Base-by-base conservation (phyloP, 805 yeast genomes). In the Kazachstania kunashirensis region DNA sequence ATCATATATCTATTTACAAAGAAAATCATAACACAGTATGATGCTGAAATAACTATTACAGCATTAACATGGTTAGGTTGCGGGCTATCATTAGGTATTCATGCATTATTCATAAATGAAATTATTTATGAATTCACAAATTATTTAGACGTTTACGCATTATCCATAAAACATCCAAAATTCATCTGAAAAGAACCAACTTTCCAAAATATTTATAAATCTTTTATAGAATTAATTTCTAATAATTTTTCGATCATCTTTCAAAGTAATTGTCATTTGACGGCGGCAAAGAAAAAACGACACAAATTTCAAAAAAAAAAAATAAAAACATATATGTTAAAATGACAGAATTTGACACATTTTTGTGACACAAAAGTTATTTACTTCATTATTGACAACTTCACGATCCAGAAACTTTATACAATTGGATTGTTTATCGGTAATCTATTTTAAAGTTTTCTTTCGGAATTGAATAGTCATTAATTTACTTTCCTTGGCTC, bases 131-230 rank as follows among this genome's bases (percentile, higher is more conserved):
- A 77, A 44, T 82, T 85, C 49, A 84, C 95, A 10, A 63, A 70
- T 3, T 86, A 74, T 53, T 67, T 89, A 49, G 96, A 85, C 54
- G 86, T 89, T 46, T 81, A 77, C 61, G 92, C 95, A 6, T 71
- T 88, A 49, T 70, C 80, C 26, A 84, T 85, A 53, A 86, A 88
- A 57, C 84, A 82, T 54, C 82, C 80, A 50, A 79, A 75, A 55
- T 26, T 25, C 26, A 33, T 38, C 6, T 45, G 21, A 33, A 15
- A 9, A 13, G 7, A 24, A 27, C 5, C n/a, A 8, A 6, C 16
- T n/a, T n/a, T n/a, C n/a, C n/a, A n/a, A n/a, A n/a, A n/a, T n/a
- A n/a, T n/a, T n/a, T n/a, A n/a, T n/a, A n/a, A n/a, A n/a, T n/a
- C n/a, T 13, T 27, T 14, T 11, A 27, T 15, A 27, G 6, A 9